Evolutionary conservation across 2,329 filamentous ascomycete genomes (phyloP), one percentile per base, ranked within the genome.

Genomic region (Chaetomium sp.): DNA sequence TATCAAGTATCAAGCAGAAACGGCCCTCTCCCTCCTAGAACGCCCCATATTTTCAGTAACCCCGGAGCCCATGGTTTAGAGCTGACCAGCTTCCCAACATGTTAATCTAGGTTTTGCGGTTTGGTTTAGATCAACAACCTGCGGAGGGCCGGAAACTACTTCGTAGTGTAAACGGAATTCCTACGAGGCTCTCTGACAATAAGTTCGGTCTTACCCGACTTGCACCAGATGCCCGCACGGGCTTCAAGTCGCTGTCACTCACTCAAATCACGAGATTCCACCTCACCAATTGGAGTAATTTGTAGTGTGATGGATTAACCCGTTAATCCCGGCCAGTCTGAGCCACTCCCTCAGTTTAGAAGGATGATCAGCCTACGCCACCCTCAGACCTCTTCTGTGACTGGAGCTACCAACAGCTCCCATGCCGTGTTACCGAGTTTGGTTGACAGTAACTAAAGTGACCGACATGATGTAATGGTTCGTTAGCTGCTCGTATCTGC

Each of bases 391-490:
- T 10, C 27, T 53, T 31, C 9, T 53, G 13, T 19, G 38, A 42
- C 38, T n/a, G 38, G 50, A 29, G 13, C 16, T 27, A 27, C 25
- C 50, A 53, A 29, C 50, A 27, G 25, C 27, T 29, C 49, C 13
- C 13, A 31, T 53, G 50, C 50, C 50, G 50, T 53, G 50, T 29
- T n/a, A 29, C 50, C 50, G 25, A 53, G 25, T 6, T 31, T 12
- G 9, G 9, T 27, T 12, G 16, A 3, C 29, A 16, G 9, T 25
- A 33, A 55, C 29, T 2, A 35, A 38, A 38, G 53, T 38, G 29
- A 9, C 53, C 19, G 53, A 21, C 27, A 56, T 56, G 53, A 56
- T 56, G 53, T 56, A 56, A 56, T 56, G 31, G 4, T 31, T 53
- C 27, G 12, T 31, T 53, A n/a, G n/a, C n/a, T 27, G 5, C 50